Conservation (phyloP, 176 grass and related monocot genomes). For the Hsuehochloa calcarea region DNA sequence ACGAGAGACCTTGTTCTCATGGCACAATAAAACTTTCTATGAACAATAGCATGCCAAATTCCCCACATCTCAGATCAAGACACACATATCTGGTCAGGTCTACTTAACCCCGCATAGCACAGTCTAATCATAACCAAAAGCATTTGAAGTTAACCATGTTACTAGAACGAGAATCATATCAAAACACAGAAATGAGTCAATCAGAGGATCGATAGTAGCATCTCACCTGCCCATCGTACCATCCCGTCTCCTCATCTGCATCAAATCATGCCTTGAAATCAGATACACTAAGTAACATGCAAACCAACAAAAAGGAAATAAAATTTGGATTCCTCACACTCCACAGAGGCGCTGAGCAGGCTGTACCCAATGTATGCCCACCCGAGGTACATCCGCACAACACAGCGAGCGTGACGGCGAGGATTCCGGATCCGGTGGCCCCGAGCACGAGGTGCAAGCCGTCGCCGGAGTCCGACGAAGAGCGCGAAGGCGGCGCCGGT, state of each 20-base stretch:
- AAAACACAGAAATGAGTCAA: neutral
- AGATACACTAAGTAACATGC: neutral
- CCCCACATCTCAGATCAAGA: neutral
- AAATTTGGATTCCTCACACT: constrained; percentile 59
- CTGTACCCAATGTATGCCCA: constrained; percentile 97
- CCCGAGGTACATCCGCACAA: constrained; percentile 93
- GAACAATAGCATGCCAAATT: neutral
- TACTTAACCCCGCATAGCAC: neutral
- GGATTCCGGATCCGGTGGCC: constrained; percentile 59
- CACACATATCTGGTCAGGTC: neutral
- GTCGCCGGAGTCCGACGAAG: constrained; percentile 68
- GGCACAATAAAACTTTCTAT: neutral
- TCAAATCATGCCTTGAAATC: neutral
- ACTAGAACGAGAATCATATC: neutral
- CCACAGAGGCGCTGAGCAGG: constrained; percentile 87
- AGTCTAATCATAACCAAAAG: neutral
- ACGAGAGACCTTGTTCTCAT: neutral
- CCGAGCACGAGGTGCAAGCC: constrained; percentile 62
- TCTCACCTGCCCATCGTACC: constrained; percentile 94
- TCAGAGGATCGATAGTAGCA: neutral
- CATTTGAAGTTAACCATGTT: neutral
- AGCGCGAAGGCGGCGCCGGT: constrained; percentile 59
- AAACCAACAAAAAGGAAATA: neutral
- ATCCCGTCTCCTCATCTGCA: constrained; percentile 96
- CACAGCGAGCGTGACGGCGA: constrained; percentile 81